Conservation (phyloP, 1,139 yeast genomes). For the Blastobotrys indianensis region DNA sequence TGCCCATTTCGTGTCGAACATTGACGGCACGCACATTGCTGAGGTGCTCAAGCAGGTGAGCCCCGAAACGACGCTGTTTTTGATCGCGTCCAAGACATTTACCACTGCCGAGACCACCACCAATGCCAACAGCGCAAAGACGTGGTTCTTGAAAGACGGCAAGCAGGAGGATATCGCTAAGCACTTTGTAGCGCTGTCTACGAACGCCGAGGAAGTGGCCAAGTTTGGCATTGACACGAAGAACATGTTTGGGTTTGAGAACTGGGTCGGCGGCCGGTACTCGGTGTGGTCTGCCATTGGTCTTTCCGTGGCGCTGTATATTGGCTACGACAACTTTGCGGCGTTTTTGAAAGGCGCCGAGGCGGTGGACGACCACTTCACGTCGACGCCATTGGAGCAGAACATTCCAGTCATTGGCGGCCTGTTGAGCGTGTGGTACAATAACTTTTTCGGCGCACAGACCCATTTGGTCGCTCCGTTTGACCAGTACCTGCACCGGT, state of each 20-base stretch:
- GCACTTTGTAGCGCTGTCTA: slow-evolving; percentile 95
- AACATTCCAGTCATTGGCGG: slow-evolving; percentile 95
- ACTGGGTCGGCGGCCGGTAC: slow-evolving; percentile 99
- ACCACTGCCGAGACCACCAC: slow-evolving; percentile 98
- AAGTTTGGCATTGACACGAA: slow-evolving; percentile 95
- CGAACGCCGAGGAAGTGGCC: slow-evolving; percentile 84
- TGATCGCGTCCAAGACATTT: slow-evolving; percentile 96
- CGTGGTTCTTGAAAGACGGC: slow-evolving; percentile 79
- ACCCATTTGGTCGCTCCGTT: slow-evolving; percentile 97
- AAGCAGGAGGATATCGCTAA: slow-evolving; percentile 77
- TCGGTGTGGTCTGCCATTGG: slow-evolving; percentile 99
- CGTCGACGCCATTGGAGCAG: slow-evolving; percentile 73
- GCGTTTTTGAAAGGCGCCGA: slow-evolving; percentile 94
- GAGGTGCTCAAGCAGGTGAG: slow-evolving; percentile 73
- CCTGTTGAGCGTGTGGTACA: slow-evolving; percentile 92
- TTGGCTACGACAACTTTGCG: slow-evolving; percentile 91
- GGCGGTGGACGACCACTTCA: slow-evolving; percentile 90
- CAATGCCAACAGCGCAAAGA: slow-evolving; percentile 91
- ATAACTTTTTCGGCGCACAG: slow-evolving; percentile 96
- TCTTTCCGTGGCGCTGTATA: slow-evolving; percentile 86
- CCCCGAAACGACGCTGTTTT: slow-evolving; percentile 89
- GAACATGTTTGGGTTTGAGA: slow-evolving; percentile 97
- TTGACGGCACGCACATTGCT: slow-evolving; percentile 96
- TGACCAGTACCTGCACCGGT: slow-evolving; percentile 96
- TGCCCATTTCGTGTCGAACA: slow-evolving; percentile 94